These are phyloP conservation scores for Maudiozyma barnettii DNA, from an alignment of 805 yeast genomes.

Conservation along the genomic window DNA sequence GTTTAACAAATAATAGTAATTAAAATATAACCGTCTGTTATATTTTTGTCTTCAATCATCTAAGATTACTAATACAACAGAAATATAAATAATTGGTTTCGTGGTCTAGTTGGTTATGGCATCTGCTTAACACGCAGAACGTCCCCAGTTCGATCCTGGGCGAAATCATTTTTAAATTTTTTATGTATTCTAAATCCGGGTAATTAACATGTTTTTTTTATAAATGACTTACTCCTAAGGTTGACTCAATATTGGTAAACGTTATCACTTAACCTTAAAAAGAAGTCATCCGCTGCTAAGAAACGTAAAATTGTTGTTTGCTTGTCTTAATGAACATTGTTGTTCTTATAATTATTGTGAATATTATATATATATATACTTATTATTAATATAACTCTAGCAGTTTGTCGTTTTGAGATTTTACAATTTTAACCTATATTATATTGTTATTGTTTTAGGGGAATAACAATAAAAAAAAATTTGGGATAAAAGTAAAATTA, in stretches of 20 bases:
- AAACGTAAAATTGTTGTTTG: too few species aligned
- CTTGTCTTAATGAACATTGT: not conserved
- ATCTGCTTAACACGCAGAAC: constrained; percentile 99
- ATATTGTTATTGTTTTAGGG: not conserved
- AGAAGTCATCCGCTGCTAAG: too few species aligned
- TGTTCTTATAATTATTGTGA: not conserved
- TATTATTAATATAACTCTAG: not conserved
- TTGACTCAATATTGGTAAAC: too few species aligned
- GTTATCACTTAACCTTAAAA: too few species aligned
- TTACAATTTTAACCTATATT: not conserved
- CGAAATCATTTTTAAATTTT: constrained; percentile 56
- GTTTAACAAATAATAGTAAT: too few species aligned
- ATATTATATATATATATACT: not conserved
- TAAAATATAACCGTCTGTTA: too few species aligned
- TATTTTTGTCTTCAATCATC: too few species aligned
- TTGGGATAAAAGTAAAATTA: too few species aligned
- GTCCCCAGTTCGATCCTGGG: constrained; percentile 99
- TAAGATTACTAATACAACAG: not conserved
- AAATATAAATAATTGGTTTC: constrained; percentile 53
- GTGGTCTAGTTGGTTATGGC: constrained; percentile 99
- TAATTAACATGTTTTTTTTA: too few species aligned
- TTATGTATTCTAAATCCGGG: not conserved
- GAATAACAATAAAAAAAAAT: too few species aligned
- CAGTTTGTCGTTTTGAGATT: not conserved
- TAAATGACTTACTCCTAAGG: too few species aligned